Evolutionary conservation across 2,329 filamentous ascomycete genomes (phyloP).

Genomic region (Penicillium hordei): DNA sequence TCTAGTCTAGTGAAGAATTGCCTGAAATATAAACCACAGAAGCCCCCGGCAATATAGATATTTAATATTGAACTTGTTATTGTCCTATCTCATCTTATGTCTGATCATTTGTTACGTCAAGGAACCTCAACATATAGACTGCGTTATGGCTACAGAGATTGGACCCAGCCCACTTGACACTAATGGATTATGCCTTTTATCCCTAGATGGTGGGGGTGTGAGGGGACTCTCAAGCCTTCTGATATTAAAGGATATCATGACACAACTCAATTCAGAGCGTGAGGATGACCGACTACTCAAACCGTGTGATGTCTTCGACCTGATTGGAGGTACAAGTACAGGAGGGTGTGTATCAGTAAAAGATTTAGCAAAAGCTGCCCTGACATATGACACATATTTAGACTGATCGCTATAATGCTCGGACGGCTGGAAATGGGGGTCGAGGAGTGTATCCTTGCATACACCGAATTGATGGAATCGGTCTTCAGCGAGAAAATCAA

Average conservation of each 20-base stretch:
- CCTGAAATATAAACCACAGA: neutral
- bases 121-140: neutral
- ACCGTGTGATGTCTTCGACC: conserved; percentile 23
- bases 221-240: conserved; percentile 41
- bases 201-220: conserved; percentile 44
- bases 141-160: neutral
- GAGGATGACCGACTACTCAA: conserved; percentile 17
- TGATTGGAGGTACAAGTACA: conserved; percentile 24
- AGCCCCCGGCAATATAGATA: neutral
- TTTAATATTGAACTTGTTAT: neutral
- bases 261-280: conserved; percentile 26
- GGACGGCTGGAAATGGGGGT: conserved; percentile 38
- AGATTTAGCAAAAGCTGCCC: neutral
- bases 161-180: conserved; percentile 7
- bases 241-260: conserved; percentile 40
- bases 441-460: conserved; percentile 35
- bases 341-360: conserved; percentile 27
- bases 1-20: neutral
- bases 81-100: too few relatives aligned
- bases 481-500: conserved; percentile 27
- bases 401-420: conserved; percentile 42
- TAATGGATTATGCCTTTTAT: conserved; percentile 19
- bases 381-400: conserved; percentile 4
- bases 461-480: conserved; percentile 25
- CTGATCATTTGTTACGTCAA: neutral